phyloP scores from a whole-genome alignment of 345 rosid genomes.

The Rhodamnia argentea region DNA sequence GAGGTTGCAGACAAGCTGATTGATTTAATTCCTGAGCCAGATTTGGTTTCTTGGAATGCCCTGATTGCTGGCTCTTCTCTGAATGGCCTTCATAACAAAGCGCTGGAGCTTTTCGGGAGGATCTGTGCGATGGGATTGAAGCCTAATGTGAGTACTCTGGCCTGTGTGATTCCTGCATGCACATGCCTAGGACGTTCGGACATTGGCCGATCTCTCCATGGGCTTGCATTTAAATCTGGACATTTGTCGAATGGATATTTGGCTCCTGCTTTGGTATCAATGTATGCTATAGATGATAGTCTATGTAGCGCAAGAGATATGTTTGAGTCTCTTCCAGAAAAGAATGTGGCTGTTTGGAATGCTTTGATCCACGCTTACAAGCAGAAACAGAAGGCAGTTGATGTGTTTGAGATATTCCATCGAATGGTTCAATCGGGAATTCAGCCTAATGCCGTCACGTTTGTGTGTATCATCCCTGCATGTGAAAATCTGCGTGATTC shows the following conservation, averaged over 20 bases:
- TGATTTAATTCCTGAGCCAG: conserved; percentile 22
- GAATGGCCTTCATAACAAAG: conserved; percentile 17
- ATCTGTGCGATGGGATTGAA: conserved; percentile 9
- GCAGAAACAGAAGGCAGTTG: conserved; percentile 17
- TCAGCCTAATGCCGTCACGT: conserved; percentile 26
- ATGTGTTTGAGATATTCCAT: conserved; percentile 26
- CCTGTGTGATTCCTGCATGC: conserved; percentile 33
- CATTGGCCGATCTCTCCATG: conserved; percentile 30
- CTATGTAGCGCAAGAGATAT: conserved; percentile 18
- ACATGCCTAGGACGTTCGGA: conserved; percentile 13
- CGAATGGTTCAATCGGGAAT: conserved; percentile 15
- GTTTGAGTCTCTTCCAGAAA: conserved; percentile 20
- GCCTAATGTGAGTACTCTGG: conserved; percentile 35
- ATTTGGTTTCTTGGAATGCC: conserved; percentile 47
- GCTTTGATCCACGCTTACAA: conserved; percentile 26
- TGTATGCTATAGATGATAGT: conserved; percentile 23
- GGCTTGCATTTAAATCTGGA: conserved; percentile 26
- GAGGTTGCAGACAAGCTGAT: conserved; percentile 17
- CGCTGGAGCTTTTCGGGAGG: conserved; percentile 18
- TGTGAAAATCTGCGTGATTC: conserved; percentile 7
- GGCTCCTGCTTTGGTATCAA: conserved; percentile 38
- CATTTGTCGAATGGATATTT: conserved; percentile 16
- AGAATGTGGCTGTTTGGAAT: conserved; percentile 28
- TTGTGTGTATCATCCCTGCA: conserved; percentile 30
- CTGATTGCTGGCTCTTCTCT: conserved; percentile 36